phyloP scores from a whole-genome alignment of 2,329 filamentous ascomycete genomes.

The Colletotrichum sp. region DNA sequence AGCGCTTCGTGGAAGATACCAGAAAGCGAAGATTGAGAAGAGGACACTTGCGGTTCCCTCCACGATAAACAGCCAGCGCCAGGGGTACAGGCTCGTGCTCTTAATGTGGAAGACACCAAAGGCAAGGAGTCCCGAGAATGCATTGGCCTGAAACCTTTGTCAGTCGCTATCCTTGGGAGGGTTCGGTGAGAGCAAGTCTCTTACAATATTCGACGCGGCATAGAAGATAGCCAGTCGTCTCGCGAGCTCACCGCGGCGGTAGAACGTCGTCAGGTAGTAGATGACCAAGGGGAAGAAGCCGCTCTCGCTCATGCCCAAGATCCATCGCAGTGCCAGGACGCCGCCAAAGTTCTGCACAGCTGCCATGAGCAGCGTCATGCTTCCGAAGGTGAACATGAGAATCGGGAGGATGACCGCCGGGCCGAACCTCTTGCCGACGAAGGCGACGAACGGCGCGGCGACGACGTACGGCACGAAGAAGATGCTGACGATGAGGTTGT shows the following conservation, averaged over 20 bases:
- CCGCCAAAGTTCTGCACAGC: conserved; percentile 27
- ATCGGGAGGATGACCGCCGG: conserved; percentile 70
- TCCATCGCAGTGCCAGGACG: conserved; percentile 22
- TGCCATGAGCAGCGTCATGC: conserved; percentile 39
- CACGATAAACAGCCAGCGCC: conserved; percentile 60
- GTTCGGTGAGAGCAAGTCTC: background rate
- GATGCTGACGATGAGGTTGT: conserved; percentile 74
- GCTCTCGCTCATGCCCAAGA: conserved; percentile 23
- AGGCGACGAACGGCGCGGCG: conserved; percentile 57
- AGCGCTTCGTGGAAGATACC: conserved; percentile 71
- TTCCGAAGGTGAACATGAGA: conserved; percentile 76
- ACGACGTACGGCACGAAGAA: conserved; percentile 81
- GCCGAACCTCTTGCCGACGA: conserved; percentile 75
- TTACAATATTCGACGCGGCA: conserved; percentile 23
- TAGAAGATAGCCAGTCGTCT: conserved; percentile 22
- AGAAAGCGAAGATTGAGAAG: conserved; percentile 69
- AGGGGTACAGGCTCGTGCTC: conserved; percentile 51
- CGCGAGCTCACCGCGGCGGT: conserved; percentile 21
- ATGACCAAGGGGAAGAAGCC: conserved; percentile 24
- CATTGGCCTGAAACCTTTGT: background rate
- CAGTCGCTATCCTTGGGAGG: background rate
- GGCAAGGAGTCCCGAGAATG: conserved; percentile 20
- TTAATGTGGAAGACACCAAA: conserved; percentile 31
- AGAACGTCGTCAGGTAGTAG: conserved; percentile 24
- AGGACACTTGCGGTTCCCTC: conserved; percentile 62